Evolutionary conservation across 148 eudicot species (phyloP), one percentile per base, ranked within the genome.

Genomic region (Silene conica): DNA sequence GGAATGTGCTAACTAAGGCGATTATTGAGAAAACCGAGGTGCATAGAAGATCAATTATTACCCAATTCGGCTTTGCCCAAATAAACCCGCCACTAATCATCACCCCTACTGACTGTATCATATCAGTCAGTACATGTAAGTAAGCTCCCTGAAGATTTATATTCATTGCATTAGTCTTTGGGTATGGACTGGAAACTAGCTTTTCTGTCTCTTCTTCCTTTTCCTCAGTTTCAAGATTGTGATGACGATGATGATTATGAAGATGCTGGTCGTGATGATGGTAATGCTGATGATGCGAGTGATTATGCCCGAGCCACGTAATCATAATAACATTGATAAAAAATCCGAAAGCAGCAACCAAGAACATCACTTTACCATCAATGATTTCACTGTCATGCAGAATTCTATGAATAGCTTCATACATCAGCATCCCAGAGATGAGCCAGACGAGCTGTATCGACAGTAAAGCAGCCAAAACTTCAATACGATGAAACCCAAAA

Each of bases 121-220:
- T 58, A 79, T 87, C 93, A 2, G 84, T 70, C 20, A 89, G 62
- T 22, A 90, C 82, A 78, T 89, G 93, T 59, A 90, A 73, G 72
- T 91, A 84, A 31, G 96, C 89, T 74, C 93, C 88, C 70, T 89
- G 85, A 14, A 89, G 80, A 71, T 89, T 87, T 56, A 87, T 85
- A 71, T 88, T 88, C 70, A 73, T 38, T 28, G 25, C 60, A 38
- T 55, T 60, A 5, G 20, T 72, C 43, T 52, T 75, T 60, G 69
- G 43, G 9, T 72, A 75, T 21, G 80, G 50, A 61, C 18, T 59
- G 59, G 80, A 65, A 54, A 83, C 83, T 62, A 86, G 69, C 64
- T 25, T 67, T 21, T 46, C 8, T 3, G 41, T 31, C 43, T 86
- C 83, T 70, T 82, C 77, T 4, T 10, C 15, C 25, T 18, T 7